Percentiles rank a stretch among this genome's conserved stretches.
Conservation (phyloP, 345 rosid genomes). For the Hirschfeldia incana region DNA sequence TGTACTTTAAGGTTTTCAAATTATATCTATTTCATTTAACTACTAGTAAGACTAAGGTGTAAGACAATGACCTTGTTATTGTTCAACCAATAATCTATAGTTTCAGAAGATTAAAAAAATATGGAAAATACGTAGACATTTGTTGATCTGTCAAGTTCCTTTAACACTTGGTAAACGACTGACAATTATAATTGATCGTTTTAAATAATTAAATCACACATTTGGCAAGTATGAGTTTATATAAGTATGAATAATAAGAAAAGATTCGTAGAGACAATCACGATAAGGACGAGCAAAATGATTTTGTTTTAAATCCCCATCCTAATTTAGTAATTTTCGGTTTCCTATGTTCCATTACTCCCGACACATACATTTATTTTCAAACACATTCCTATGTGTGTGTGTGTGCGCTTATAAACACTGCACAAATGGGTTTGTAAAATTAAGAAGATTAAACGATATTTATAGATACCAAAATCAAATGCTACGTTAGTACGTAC, state of each 20-base stretch:
- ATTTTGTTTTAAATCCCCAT: background rate
- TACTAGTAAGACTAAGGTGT: no score
- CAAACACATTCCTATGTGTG: no score
- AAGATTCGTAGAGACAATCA: constrained; percentile 24
- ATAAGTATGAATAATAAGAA: constrained; percentile 3
- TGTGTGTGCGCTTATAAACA: no score
- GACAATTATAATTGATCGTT: no score
- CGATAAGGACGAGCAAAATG: constrained; percentile 25
- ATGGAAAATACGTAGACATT: constrained; percentile 7
- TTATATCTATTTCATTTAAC: no score
- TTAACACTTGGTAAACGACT: background rate
- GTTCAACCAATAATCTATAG: constrained; percentile 3
- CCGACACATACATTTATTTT: no score
- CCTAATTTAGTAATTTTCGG: background rate
- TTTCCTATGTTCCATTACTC: constrained; percentile 12
- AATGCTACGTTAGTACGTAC: no score
- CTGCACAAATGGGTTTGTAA: no score
- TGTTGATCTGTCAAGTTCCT: constrained; percentile 27
- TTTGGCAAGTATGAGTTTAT: background rate
- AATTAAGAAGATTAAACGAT: no score
- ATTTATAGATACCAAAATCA: no score
- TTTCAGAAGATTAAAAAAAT: background rate
- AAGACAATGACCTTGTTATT: background rate
- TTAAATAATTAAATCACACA: no score
- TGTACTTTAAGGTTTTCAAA: background rate